Conservation (phyloP, 345 rosid genomes). For the Durio zibethinus region DNA sequence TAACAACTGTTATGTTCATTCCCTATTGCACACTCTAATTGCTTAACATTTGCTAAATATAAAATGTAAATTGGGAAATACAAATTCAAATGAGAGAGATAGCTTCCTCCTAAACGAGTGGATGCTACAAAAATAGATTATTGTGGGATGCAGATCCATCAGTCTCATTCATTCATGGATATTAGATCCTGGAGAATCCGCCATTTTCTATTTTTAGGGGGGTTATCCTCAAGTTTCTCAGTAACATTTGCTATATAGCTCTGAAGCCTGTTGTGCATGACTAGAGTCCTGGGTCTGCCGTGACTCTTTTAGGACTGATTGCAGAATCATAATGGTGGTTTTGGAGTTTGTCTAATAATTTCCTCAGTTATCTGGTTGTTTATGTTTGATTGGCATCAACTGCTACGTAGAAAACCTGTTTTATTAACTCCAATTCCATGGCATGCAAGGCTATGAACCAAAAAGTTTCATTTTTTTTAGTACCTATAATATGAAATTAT, state of each 20-base stretch:
- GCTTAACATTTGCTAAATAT: neutral
- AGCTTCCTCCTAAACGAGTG: neutral
- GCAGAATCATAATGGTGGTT: neutral
- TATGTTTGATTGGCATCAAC: neutral
- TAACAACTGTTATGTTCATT: neutral
- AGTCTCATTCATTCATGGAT: no score
- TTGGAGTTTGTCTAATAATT: neutral
- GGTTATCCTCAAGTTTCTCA: neutral
- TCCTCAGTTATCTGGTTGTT: neutral
- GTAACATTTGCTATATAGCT: neutral
- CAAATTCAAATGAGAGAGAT: neutral
- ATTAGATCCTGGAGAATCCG: neutral
- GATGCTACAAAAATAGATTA: neutral
- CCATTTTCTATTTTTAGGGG: neutral
- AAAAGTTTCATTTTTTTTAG: neutral
- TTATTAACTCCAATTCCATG: neutral
- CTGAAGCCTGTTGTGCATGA: neutral
- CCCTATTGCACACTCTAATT: neutral
- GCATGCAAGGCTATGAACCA: conserved; percentile 4
- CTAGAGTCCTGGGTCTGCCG: neutral
- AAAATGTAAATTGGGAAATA: neutral
- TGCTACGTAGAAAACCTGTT: neutral
- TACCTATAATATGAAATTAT: neutral
- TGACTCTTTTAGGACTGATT: neutral
- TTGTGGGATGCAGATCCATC: no score